Base-by-base conservation (phyloP, 768 basidiomycete genomes). In the Tulasnella sp. region DNA sequence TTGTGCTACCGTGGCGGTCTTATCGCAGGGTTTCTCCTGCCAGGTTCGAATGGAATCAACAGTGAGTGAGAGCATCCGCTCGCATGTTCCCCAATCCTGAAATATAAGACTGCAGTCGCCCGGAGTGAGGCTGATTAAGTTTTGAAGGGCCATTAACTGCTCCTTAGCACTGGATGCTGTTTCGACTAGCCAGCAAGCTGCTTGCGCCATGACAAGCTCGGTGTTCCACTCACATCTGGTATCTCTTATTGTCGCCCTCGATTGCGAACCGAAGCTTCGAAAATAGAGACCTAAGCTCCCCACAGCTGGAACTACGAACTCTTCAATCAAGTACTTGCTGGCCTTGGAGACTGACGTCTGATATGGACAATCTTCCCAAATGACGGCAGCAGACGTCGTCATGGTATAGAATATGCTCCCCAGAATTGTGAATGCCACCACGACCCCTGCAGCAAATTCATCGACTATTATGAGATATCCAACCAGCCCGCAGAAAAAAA, bases 241-340 rank as follows among this genome's bases (percentile, higher is more conserved):
- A n/a, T n/a, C n/a, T 7, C 9, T 42, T 14, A 1, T 10, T 8
- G 42, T 8, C 16, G 42, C 10, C 8, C 10, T 42, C n/a, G n/a
- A n/a, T 9, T 42, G 3, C 16, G 42, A 42, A n/a, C n/a, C n/a
- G n/a, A 14, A 10, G 9, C 42, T 10, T 40, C 40, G 14, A n/a
- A n/a, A 3, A 16, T 48, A 5, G 83, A n/a, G n/a, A n/a, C n/a
- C n/a, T n/a, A n/a, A n/a, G n/a, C n/a, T n/a, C n/a, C n/a, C n/a
- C n/a, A n/a, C n/a, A n/a, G n/a, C n/a, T n/a, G n/a, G n/a, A n/a
- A n/a, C n/a, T n/a, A n/a, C n/a, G n/a, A n/a, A n/a, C n/a, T n/a
- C 86, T 86, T 62, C 27, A 34, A 62, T 34, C n/a, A 31, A 24
- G 58, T 62, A 62, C n/a, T 34, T 62, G 58, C 27, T 39, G 14